phyloP scores from a whole-genome alignment of 2,329 filamentous ascomycete species.

The Sodiomyces alkalinus region DNA sequence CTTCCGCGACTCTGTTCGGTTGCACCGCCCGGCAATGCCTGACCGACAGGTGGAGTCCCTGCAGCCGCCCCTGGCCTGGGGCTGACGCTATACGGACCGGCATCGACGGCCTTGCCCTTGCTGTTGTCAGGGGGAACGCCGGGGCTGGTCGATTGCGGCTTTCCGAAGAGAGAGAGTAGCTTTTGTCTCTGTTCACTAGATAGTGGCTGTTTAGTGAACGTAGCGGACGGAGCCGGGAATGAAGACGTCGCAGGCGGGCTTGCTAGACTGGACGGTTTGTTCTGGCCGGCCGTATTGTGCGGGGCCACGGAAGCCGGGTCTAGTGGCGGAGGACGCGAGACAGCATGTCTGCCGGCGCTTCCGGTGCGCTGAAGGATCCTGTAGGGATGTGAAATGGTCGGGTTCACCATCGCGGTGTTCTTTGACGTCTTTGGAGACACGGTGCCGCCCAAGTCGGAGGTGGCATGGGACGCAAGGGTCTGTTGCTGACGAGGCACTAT shows the following conservation, averaged over 20 bases:
- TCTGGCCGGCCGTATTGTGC: slow-evolving; percentile 1
- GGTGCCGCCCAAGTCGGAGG: too few species aligned
- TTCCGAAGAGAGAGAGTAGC: slow-evolving; percentile 49
- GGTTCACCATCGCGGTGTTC: too few species aligned
- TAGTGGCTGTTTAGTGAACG: slow-evolving; percentile 18
- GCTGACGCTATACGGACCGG: too few species aligned
- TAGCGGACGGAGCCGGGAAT: slow-evolving; percentile 12
- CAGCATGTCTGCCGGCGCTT: slow-evolving; percentile 1
- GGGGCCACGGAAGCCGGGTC: neutral
- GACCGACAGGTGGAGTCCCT: too few species aligned
- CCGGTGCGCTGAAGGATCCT: slow-evolving; percentile 3
- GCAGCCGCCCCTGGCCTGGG: too few species aligned
- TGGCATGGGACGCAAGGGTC: too few species aligned
- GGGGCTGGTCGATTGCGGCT: slow-evolving; percentile 16
- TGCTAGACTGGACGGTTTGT: slow-evolving; percentile 10
- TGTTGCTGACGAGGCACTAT: too few species aligned
- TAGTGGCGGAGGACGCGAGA: slow-evolving; percentile 1
- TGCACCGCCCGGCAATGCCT: slow-evolving; percentile 8
- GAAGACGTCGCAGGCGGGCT: slow-evolving; percentile 13
- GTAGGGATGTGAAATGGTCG: too few species aligned
- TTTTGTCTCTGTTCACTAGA: slow-evolving; percentile 27
- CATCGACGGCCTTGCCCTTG: too few species aligned
- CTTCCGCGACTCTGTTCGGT: slow-evolving; percentile 27
- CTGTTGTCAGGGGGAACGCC: slow-evolving; percentile 2
- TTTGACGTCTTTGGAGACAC: too few species aligned